phyloP scores from a whole-genome alignment of 2,329 filamentous ascomycete genomes.

The Juglanconis sp. region DNA sequence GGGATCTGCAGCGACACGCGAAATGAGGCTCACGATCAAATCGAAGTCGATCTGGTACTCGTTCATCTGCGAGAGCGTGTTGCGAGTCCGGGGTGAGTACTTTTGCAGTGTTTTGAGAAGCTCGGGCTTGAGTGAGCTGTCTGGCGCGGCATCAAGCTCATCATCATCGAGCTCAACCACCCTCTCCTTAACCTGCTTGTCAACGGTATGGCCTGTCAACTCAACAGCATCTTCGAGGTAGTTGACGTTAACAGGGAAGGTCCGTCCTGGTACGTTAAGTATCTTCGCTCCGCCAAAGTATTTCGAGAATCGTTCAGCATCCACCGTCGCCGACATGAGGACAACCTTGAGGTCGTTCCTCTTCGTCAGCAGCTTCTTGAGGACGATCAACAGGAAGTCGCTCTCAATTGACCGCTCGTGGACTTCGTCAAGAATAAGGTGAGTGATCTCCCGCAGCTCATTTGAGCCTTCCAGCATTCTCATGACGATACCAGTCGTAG shows the following conservation, averaged over 20 bases:
- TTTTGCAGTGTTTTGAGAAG: constrained; percentile 63
- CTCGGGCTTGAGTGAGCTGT: constrained; percentile 51
- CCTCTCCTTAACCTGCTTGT: constrained; percentile 50
- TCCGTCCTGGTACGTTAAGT: constrained; percentile 85
- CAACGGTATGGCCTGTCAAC: constrained; percentile 68
- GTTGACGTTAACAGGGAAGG: constrained; percentile 83
- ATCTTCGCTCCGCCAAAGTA: constrained; percentile 86
- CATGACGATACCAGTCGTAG: constrained; percentile 91
- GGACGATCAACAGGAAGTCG: constrained; percentile 89
- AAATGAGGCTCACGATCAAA: constrained; percentile 75
- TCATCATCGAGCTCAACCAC: constrained; percentile 57
- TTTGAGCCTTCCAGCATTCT: constrained; percentile 91
- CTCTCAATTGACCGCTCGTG: constrained; percentile 96
- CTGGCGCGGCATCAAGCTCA: constrained; percentile 49
- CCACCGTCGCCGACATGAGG: constrained; percentile 96
- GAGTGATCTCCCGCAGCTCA: constrained; percentile 84
- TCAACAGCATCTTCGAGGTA: constrained; percentile 94
- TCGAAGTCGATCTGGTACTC: constrained; percentile 92
- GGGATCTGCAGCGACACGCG: constrained; percentile 68
- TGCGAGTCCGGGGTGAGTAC: constrained; percentile 75
- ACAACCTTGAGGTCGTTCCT: constrained; percentile 86
- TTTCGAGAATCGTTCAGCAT: constrained; percentile 84
- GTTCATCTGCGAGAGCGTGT: constrained; percentile 73
- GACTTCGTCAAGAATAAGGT: constrained; percentile 94
- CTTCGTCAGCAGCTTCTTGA: constrained; percentile 74